These are phyloP conservation scores for Lachancea meyersii DNA, from an alignment of 805 yeast species.

Conservation along the genomic window DNA sequence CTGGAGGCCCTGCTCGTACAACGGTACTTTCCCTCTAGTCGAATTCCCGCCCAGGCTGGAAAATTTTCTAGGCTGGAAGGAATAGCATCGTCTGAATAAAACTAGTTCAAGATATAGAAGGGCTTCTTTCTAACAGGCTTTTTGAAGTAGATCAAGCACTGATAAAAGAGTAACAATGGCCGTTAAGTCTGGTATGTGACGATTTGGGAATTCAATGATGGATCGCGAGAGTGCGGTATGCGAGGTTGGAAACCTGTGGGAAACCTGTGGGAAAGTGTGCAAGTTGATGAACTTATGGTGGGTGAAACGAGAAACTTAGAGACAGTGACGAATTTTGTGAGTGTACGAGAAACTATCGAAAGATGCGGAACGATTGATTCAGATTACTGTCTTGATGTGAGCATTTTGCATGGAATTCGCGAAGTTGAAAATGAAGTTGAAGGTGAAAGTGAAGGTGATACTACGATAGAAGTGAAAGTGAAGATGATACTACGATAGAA, in stretches of 20 bases:
- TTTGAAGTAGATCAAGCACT: slow-evolving; percentile 5
- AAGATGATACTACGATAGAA: too few relatives aligned
- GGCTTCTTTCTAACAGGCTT: background rate
- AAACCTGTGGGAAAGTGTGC: too few relatives aligned
- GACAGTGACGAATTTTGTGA: background rate
- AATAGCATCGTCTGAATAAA: slow-evolving; percentile 4
- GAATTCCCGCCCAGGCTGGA: slow-evolving; percentile 1
- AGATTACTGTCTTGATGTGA: too few relatives aligned
- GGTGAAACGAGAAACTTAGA: background rate
- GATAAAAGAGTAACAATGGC: slow-evolving; percentile 35
- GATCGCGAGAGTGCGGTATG: background rate
- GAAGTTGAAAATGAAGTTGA: too few relatives aligned
- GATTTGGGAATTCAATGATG: background rate
- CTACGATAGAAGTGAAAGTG: too few relatives aligned
- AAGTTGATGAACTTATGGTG: background rate
- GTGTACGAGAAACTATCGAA: background rate
- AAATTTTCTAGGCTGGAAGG: slow-evolving; percentile 2
- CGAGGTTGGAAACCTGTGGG: background rate
- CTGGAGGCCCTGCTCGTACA: too few relatives aligned
- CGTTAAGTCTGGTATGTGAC: slow-evolving; percentile 48
- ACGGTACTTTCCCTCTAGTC: background rate
- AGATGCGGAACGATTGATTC: too few relatives aligned
- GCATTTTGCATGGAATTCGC: too few relatives aligned
- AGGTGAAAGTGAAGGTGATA: too few relatives aligned
- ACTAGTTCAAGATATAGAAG: slow-evolving; percentile 4